Percentiles rank a stretch among this genome's conserved stretches.
These are phyloP conservation scores for Zygosaccharomyces gambellarensis DNA, from an alignment of 805 yeast species.

Conservation along the genomic window DNA sequence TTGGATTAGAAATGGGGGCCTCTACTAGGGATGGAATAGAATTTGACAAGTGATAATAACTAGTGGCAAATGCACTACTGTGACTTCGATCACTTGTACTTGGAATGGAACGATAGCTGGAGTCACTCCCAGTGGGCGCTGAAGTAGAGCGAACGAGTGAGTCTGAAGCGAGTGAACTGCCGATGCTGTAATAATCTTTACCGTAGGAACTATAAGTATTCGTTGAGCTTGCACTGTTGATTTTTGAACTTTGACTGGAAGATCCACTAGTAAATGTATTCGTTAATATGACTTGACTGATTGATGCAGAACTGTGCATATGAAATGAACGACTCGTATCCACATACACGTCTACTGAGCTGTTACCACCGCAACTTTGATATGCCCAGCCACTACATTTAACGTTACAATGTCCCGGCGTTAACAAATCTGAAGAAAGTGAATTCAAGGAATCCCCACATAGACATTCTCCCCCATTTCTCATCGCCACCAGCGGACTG, in stretches of 20 bases:
- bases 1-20: slow-evolving; percentile 14
- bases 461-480: slow-evolving; percentile 54
- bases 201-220: too few species aligned
- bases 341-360: slow-evolving; percentile 44
- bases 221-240: slow-evolving; percentile 9
- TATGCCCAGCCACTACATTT: slow-evolving; percentile 58
- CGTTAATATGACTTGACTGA: neutral
- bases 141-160: slow-evolving; percentile 4
- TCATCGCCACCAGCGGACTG: slow-evolving; percentile 46
- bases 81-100: neutral
- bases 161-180: slow-evolving; percentile 11
- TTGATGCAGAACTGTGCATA: neutral
- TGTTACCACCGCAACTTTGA: slow-evolving; percentile 61
- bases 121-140: slow-evolving; percentile 2
- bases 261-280: slow-evolving; percentile 3
- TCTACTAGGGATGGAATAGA: slow-evolving; percentile 13
- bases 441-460: slow-evolving; percentile 48
- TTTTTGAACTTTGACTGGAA: neutral
- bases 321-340: slow-evolving; percentile 20
- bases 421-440: slow-evolving; percentile 36
- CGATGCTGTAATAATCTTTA: neutral
- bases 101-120: neutral
- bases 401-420: slow-evolving; percentile 38
- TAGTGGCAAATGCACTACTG: neutral
- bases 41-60: slow-evolving; percentile 3